Conservation (phyloP, 106 monocot species). For the Cymbidium sinense region DNA sequence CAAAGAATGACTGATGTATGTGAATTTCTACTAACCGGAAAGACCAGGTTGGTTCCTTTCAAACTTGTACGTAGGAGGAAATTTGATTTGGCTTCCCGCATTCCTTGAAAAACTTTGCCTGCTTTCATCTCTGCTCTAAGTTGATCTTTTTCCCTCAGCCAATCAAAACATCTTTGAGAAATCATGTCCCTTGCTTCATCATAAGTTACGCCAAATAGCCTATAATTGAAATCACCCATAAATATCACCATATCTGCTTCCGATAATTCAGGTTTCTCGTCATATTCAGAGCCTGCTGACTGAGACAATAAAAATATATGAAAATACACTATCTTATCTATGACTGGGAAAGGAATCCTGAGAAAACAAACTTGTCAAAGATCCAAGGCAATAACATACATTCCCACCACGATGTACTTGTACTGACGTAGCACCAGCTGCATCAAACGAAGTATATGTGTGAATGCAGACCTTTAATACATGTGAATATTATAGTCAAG, state of each 20-base stretch:
- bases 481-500: background rate
- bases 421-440: constrained; percentile 51
- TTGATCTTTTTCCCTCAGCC: constrained; percentile 44
- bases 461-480: background rate
- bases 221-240: constrained; percentile 42
- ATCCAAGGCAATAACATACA: constrained; percentile 33
- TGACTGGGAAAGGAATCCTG: background rate
- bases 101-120: constrained; percentile 39
- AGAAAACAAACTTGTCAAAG: background rate
- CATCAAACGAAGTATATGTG: constrained; percentile 14
- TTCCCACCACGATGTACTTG: constrained; percentile 46
- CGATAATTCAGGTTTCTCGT: constrained; percentile 35
- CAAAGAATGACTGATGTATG: background rate
- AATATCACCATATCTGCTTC: constrained; percentile 42
- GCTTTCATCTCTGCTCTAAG: constrained; percentile 33
- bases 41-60: constrained; percentile 24
- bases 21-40: constrained; percentile 11
- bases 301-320: constrained; percentile 7
- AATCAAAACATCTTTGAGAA: constrained; percentile 44
- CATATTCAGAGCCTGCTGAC: constrained; percentile 17
- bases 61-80: constrained; percentile 34
- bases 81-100: constrained; percentile 29
- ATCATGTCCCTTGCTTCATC: constrained; percentile 43
- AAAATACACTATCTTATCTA: background rate
- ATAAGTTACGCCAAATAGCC: constrained; percentile 28